phyloP scores from a whole-genome alignment of 1,139 yeast species.

The Geotrichum histeridarum region DNA sequence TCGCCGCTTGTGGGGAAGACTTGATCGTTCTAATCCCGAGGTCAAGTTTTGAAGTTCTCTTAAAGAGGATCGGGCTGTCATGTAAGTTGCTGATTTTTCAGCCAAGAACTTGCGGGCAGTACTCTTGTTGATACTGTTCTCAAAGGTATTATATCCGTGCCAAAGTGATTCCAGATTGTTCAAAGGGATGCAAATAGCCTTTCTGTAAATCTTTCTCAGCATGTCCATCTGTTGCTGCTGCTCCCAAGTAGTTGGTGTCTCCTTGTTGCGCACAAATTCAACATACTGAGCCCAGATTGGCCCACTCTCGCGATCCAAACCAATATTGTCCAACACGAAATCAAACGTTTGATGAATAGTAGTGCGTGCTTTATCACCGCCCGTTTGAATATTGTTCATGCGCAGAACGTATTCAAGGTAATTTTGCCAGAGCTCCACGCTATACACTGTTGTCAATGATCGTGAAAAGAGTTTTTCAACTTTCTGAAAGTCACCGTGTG shows the following conservation, averaged over 20 bases:
- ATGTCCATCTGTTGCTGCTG: conserved; percentile 76
- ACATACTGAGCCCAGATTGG: conserved; percentile 78
- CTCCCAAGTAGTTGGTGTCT: conserved; percentile 79
- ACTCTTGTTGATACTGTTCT: conserved; percentile 63
- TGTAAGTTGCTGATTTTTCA: conserved; percentile 79
- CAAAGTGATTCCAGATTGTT: conserved; percentile 71
- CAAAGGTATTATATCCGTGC: conserved; percentile 79
- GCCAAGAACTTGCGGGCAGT: conserved; percentile 83
- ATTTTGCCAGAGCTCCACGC: conserved; percentile 63
- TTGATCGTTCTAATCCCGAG: conserved; percentile 43
- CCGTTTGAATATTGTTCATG: conserved; percentile 64
- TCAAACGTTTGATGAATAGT: conserved; percentile 79
- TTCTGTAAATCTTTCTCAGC: conserved; percentile 68
- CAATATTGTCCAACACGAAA: conserved; percentile 71
- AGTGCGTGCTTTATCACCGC: conserved; percentile 78
- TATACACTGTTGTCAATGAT: conserved; percentile 54
- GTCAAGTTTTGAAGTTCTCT: conserved; percentile 64
- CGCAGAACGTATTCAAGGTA: conserved; percentile 78
- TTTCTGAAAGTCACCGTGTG: conserved; percentile 60
- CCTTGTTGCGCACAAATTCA: conserved; percentile 73
- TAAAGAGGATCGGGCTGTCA: conserved; percentile 79
- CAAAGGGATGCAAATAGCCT: conserved; percentile 66
- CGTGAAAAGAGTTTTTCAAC: conserved; percentile 62
- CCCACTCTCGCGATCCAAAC: conserved; percentile 69
- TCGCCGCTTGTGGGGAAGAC: conserved; percentile 38